Evolutionary conservation across 768 basidiomycete species (phyloP).

Genomic region (Tulasnella sp.): DNA sequence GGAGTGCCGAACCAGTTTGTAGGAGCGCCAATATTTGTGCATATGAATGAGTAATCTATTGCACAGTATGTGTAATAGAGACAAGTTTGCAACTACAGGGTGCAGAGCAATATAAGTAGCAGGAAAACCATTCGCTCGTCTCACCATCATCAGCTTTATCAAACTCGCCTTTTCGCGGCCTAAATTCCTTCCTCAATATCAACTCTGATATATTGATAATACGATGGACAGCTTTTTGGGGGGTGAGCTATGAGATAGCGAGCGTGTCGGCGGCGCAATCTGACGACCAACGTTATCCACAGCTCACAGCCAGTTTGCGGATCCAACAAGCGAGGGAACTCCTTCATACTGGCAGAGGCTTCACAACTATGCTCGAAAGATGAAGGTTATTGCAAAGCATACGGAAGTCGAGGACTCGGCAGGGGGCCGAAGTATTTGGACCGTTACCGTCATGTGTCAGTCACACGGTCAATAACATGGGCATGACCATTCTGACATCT

Average conservation of each 20-base stretch:
- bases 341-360: background rate
- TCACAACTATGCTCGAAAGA: too few species aligned
- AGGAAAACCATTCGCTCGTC: background rate
- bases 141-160: background rate
- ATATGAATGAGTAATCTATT: background rate
- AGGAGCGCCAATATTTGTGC: background rate
- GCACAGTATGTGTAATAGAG: background rate
- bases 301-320: background rate
- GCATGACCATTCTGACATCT: too few species aligned
- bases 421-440: too few species aligned
- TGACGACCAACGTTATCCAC: background rate
- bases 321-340: background rate
- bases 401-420: too few species aligned
- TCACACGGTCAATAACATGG: too few species aligned
- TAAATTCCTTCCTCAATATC: background rate
- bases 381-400: too few species aligned
- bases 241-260: background rate
- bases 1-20: background rate
- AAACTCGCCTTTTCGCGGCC: background rate
- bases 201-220: background rate
- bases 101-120: background rate
- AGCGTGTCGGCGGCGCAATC: background rate
- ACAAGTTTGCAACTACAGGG: background rate
- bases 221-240: background rate
- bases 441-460: too few species aligned